Base-by-base conservation (phyloP, 306 rosid genomes). In the Cyclanthera cordifolia region DNA sequence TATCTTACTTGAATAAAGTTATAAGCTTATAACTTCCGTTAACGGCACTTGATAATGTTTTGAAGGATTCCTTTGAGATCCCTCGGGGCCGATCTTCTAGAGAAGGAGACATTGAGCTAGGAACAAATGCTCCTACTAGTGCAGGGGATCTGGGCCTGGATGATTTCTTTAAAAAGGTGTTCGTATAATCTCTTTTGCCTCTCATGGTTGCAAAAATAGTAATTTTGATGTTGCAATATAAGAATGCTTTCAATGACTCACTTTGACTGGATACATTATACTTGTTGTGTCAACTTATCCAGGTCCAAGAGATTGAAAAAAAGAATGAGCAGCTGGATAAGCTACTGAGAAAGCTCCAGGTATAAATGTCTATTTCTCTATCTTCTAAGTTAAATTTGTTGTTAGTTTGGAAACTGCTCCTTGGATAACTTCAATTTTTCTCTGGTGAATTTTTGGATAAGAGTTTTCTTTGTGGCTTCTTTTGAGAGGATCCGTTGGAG, bases 221-320 rank as follows among this genome's bases (percentile, higher is more conserved):
- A 37, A 34, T 37, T 37, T 37, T 63, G 51, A 63, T 63, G 23
- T 17, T 34, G 25, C 47, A 34, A 41, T 17, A n/a, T 63, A 63
- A 34, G 28, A 8, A 6, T 32, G 41, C 39, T 43, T 39, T 24
- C 25, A 32, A 19, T 17, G n/a, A n/a, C 47, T 34, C 8, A 0
- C 28, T 37, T 37, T 9, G 28, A 15, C 41, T 56, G 20, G 20
- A 56, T 56, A n/a, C 67, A 67, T 41, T 43, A 23, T 67, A 13
- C 51, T 47, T 5, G 54, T 47, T 34, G 52, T 45, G 43, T 37
- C 43, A 41, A 16, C 15, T 53, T 72, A 72, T 75, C 60, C 81
- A 91, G 97, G 90, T 89, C 65, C 88, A 85, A 59, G 96, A 91
- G 73, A 84, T 91, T 69, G 97, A 89, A 73, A 89, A 85, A 72